Percentiles rank a stretch among this genome's conserved stretches.
Evolutionary conservation across 2,329 filamentous ascomycete genomes (phyloP).

Genomic region (Aureobasidium musti): DNA sequence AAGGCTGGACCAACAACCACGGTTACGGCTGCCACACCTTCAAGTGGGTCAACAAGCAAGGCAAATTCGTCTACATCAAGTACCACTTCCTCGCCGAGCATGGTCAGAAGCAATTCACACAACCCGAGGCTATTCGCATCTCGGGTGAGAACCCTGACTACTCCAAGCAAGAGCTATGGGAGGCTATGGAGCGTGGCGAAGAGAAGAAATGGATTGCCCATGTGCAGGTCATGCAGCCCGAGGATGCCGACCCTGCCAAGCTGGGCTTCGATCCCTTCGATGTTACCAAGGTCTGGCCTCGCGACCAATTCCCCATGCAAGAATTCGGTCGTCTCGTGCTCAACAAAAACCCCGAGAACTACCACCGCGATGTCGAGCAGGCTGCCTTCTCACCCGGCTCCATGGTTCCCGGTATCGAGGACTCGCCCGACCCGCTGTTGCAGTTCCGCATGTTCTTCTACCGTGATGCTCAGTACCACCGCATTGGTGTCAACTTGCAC

Average conservation of each 20-base stretch:
- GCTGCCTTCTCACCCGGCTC: slow-evolving; percentile 55
- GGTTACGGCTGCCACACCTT: slow-evolving; percentile 53
- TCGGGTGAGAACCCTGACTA: slow-evolving; percentile 55
- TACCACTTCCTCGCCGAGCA: slow-evolving; percentile 53
- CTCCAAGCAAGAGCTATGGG: slow-evolving; percentile 52
- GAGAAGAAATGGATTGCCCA: slow-evolving; percentile 49
- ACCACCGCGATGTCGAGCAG: slow-evolving; percentile 55
- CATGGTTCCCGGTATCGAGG: slow-evolving; percentile 56
- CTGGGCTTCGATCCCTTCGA: slow-evolving; percentile 58
- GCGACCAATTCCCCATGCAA: slow-evolving; percentile 52
- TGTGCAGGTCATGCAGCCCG: slow-evolving; percentile 51
- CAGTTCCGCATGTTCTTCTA: slow-evolving; percentile 44
- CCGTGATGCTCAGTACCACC: slow-evolving; percentile 54
- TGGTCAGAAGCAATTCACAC: slow-evolving; percentile 53
- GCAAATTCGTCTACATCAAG: slow-evolving; percentile 56
- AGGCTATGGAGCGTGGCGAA: slow-evolving; percentile 48
- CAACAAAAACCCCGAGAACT: slow-evolving; percentile 59
- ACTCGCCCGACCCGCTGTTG: slow-evolving; percentile 52
- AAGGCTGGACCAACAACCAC: slow-evolving; percentile 48
- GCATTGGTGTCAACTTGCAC: slow-evolving; percentile 56
- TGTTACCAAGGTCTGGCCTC: slow-evolving; percentile 57
- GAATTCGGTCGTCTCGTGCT: slow-evolving; percentile 54
- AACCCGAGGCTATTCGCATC: slow-evolving; percentile 49
- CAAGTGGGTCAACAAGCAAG: slow-evolving; percentile 52
- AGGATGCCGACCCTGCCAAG: slow-evolving; percentile 51